A percentile compares a stretch with the other conserved stretches of the same genome.
Conservation (phyloP, 345 rosid genomes). For the Bretschneidera sinensis region DNA sequence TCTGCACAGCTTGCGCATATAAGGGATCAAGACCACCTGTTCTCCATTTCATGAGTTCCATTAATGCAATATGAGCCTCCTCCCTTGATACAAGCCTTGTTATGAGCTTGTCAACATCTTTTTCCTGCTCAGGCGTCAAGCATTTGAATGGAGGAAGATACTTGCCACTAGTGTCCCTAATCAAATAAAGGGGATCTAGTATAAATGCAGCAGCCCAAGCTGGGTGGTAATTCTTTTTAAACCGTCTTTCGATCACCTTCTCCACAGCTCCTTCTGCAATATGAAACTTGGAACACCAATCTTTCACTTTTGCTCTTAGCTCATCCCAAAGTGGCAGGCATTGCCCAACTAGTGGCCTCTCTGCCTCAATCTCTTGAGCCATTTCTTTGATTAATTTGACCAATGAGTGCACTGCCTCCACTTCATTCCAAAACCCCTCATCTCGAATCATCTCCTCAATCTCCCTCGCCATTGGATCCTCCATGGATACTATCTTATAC, state of each 20-base stretch:
- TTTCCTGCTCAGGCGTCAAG: constrained; percentile 84
- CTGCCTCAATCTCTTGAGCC: constrained; percentile 75
- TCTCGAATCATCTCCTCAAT: constrained; percentile 76
- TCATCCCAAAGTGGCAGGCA: constrained; percentile 93
- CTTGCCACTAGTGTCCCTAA: constrained; percentile 71
- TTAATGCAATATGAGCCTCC: constrained; percentile 91
- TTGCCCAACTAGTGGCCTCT: constrained; percentile 86
- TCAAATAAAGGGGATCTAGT: constrained; percentile 90
- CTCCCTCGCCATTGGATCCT: constrained; percentile 68
- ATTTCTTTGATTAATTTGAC: constrained; percentile 76
- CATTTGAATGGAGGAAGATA: constrained; percentile 94
- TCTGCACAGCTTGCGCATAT: constrained; percentile 93
- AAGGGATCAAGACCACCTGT: constrained; percentile 94
- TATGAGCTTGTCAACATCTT: constrained; percentile 93
- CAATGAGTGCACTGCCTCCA: constrained; percentile 75
- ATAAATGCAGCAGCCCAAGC: constrained; percentile 97
- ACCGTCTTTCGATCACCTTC: constrained; percentile 81
- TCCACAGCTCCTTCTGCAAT: constrained; percentile 64
- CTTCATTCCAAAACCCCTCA: constrained; percentile 83
- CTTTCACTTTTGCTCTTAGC: constrained; percentile 69
- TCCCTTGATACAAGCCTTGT: constrained; percentile 92
- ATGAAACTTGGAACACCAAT: constrained; percentile 78
- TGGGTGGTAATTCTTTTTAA: constrained; percentile 90
- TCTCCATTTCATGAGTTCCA: constrained; percentile 99
- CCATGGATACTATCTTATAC: constrained; percentile 63